Conservation (phyloP, 331 rosid species). For the Quercus phellos region DNA sequence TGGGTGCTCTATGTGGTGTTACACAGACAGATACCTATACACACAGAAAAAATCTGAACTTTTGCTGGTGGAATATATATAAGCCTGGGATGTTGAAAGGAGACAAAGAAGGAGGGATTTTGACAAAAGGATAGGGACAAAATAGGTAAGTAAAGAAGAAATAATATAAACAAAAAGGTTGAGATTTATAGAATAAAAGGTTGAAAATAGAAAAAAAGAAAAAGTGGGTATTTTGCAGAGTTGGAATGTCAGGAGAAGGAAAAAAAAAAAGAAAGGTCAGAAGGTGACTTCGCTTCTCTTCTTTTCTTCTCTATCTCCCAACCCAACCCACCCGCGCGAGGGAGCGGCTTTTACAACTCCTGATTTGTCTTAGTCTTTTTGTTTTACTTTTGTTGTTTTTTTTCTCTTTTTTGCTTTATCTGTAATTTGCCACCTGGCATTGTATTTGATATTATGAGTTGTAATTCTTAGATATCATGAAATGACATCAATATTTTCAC, state of each 20-base stretch:
- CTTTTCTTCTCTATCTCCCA: no score
- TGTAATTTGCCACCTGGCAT: conserved; percentile 32
- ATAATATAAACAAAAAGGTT: not conserved
- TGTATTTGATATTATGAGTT: no score
- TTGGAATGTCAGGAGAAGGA: conserved; percentile 30
- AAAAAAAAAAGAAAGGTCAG: conserved; percentile 1
- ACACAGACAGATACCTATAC: conserved; percentile 11
- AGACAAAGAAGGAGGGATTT: conserved; percentile 20
- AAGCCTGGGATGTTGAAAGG: conserved; percentile 19
- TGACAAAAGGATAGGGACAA: conserved; percentile 20
- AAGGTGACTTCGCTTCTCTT: conserved; percentile 13
- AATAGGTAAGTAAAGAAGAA: conserved; percentile 11
- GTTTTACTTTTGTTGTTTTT: not conserved
- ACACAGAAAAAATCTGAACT: conserved; percentile 16
- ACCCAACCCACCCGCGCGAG: conserved; percentile 30
- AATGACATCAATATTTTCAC: no score
- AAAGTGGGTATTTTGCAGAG: conserved; percentile 18
- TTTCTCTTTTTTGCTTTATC: not conserved
- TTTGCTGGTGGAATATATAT: conserved; percentile 27
- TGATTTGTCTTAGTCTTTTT: not conserved
- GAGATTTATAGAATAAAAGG: not conserved
- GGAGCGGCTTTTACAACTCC: conserved; percentile 19
- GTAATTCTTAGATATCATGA: not conserved
- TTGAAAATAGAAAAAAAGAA: not conserved
- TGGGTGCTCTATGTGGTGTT: conserved; percentile 10